Base-by-base conservation (phyloP, 768 basidiomycete species). In the Leccinum arenicola region DNA sequence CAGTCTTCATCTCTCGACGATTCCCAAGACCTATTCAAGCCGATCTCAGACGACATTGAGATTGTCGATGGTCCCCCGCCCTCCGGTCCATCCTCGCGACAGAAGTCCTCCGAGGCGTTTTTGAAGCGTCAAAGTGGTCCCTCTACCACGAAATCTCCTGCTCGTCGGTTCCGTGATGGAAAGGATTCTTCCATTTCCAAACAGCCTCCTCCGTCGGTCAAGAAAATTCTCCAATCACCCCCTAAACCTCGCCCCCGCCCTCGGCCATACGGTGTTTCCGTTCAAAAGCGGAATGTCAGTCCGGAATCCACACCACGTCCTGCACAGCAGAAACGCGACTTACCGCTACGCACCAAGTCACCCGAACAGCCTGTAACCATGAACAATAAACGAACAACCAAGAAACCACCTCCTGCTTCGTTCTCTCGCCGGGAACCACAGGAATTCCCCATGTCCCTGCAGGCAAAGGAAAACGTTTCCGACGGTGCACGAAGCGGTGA, bases 11-110 rank as follows among this genome's bases (percentile, higher is more conserved):
- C 69, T 17, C 35, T 63, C 1, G 14, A 25, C 12, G 60, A 60
- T 40, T 70, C 71, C 49, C 71, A 71, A 50, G 71, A 71, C 5
- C 12, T 61, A 14, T 43, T 56, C 54, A 64, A 59, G 27, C 64
- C 64, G 0, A 63, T 69, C 56, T 68, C 69, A 15, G 60, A 65
- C 17, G 66, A 56, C 9, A 52, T 67, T 25, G 56, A 56, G 11
- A 43, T 59, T 50, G 21, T 50, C n/a, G 55, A 51, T 12, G 47
- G 21, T 10, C n/a, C 10, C 47, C 17, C 19, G 2, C 40, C 49
- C 1, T 14, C 29, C 6, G 27, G 52, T 55, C 33, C 52, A 25
- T 49, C 58, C 10, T 21, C 61, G 25, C 54, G 25, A 14, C 53
- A 57, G 23, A 54, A 12, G 25, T 23, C 48, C 7, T 35, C 58